These are phyloP conservation scores for Onygenales sp. DNA, from an alignment of 2,329 filamentous ascomycete species.

Conservation along the genomic window DNA sequence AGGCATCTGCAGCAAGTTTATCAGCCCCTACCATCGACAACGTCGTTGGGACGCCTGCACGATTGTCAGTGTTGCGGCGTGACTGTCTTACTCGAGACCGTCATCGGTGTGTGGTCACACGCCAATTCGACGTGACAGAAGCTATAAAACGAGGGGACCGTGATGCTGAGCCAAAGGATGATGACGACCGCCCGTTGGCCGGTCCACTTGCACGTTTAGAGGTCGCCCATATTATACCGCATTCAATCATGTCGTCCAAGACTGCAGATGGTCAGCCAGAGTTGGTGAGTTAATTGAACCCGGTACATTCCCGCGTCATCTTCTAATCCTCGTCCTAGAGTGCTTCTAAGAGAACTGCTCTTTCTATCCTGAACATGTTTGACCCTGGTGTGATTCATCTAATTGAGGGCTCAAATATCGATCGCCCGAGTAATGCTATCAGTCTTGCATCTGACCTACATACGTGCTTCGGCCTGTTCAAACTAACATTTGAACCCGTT, in stretches of 20 bases:
- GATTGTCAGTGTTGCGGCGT: not conserved
- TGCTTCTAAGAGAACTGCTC: constrained; percentile 23
- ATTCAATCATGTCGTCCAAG: constrained; percentile 9
- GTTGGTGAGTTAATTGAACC: constrained; percentile 5
- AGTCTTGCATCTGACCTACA: constrained; percentile 22
- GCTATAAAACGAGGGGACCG: constrained; percentile 7
- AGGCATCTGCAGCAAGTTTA: too few species aligned
- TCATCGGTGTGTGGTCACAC: constrained; percentile 13
- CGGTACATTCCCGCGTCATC: not conserved
- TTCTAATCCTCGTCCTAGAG: constrained; percentile 9
- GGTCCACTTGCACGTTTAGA: constrained; percentile 10
- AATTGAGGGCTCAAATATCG: constrained; percentile 32
- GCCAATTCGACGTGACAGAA: constrained; percentile 11
- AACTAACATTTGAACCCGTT: constrained; percentile 5
- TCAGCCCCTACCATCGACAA: too few species aligned
- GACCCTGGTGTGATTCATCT: constrained; percentile 25
- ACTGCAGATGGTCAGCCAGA: not conserved
- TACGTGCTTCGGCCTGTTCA: constrained; percentile 16
- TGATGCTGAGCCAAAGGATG: constrained; percentile 11
- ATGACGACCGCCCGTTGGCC: constrained; percentile 9
- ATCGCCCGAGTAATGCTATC: constrained; percentile 33
- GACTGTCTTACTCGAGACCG: constrained; percentile 13
- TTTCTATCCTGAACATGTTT: constrained; percentile 36
- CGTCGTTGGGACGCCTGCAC: not conserved
- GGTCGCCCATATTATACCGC: constrained; percentile 15